Conservation (phyloP, 371 early-diverging fungal species). For the Actinomortierella ambigua region DNA sequence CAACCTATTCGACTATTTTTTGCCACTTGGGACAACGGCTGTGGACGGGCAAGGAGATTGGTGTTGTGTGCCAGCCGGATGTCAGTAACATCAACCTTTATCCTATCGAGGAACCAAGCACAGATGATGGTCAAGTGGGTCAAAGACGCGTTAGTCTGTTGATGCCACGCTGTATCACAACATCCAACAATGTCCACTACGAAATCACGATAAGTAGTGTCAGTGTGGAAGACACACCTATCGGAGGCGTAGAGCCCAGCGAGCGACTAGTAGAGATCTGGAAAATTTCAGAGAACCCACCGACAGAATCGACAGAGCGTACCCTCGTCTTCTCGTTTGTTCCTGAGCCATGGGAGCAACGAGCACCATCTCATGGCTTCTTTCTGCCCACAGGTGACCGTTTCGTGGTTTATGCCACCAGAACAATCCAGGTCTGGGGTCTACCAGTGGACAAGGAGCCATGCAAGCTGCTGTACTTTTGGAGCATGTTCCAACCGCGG, state of each 20-base stretch:
- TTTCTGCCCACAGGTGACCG: slow-evolving; percentile 31
- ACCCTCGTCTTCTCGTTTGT: slow-evolving; percentile 35
- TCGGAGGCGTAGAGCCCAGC: no score
- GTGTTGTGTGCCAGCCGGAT: slow-evolving; percentile 36
- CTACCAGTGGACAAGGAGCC: slow-evolving; percentile 25
- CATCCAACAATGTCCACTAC: no score
- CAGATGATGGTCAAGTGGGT: no score
- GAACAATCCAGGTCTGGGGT: slow-evolving; percentile 40
- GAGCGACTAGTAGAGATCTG: no score
- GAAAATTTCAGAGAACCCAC: no score
- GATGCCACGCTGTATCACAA: no score
- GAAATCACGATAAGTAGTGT: no score
- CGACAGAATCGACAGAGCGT: no score
- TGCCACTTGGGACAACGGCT: no score
- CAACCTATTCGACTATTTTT: slow-evolving; percentile 12
- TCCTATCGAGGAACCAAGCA: no score
- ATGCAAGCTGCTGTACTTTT: slow-evolving; percentile 38
- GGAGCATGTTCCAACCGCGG: slow-evolving; percentile 30
- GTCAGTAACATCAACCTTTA: slow-evolving; percentile 34
- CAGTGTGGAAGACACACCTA: no score
- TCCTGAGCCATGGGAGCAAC: slow-evolving; percentile 46
- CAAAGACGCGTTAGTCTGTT: no score
- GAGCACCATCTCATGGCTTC: slow-evolving; percentile 21
- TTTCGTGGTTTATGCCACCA: slow-evolving; percentile 27
- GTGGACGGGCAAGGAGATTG: neutral